phyloP scores from a whole-genome alignment of 805 yeast genomes.

The Hanseniaspora lachancei region DNA sequence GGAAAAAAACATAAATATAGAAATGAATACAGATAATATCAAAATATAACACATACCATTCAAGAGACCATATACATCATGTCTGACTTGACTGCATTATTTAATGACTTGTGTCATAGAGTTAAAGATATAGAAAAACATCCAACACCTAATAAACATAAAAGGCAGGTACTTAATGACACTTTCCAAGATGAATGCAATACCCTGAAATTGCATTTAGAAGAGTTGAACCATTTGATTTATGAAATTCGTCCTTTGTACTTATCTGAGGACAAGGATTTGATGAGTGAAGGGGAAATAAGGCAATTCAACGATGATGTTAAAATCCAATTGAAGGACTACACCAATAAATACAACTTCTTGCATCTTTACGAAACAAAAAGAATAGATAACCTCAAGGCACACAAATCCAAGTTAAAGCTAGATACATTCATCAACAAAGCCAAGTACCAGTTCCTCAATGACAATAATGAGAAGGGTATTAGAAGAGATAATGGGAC shows the following conservation, averaged over 20 bases:
- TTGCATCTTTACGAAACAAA: slow-evolving; percentile 41
- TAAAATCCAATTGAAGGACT: slow-evolving; percentile 38
- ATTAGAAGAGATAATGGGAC: neutral
- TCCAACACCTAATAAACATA: neutral
- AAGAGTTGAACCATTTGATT: slow-evolving; percentile 23
- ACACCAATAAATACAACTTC: slow-evolving; percentile 38
- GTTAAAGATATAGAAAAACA: neutral
- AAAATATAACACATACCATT: neutral
- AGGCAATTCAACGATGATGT: slow-evolving; percentile 45
- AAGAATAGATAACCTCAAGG: slow-evolving; percentile 24
- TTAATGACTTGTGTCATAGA: neutral
- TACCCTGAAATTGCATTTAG: slow-evolving; percentile 21
- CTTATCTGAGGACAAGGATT: slow-evolving; percentile 17
- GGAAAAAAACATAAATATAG: neutral
- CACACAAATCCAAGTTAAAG: slow-evolving; percentile 19
- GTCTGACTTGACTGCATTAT: slow-evolving; percentile 1
- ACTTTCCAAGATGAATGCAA: slow-evolving; percentile 24
- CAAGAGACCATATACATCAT: neutral
- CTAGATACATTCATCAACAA: slow-evolving; percentile 17
- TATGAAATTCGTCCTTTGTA: slow-evolving; percentile 22
- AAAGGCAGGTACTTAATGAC: slow-evolving; percentile 18
- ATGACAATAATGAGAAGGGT: slow-evolving; percentile 16
- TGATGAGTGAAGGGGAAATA: slow-evolving; percentile 36
- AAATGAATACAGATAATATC: neutral
- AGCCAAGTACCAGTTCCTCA: slow-evolving; percentile 14